phyloP scores from a whole-genome alignment of 495 filamentous ascomycete genomes.

The Hyphodiscus hymeniophilus region DNA sequence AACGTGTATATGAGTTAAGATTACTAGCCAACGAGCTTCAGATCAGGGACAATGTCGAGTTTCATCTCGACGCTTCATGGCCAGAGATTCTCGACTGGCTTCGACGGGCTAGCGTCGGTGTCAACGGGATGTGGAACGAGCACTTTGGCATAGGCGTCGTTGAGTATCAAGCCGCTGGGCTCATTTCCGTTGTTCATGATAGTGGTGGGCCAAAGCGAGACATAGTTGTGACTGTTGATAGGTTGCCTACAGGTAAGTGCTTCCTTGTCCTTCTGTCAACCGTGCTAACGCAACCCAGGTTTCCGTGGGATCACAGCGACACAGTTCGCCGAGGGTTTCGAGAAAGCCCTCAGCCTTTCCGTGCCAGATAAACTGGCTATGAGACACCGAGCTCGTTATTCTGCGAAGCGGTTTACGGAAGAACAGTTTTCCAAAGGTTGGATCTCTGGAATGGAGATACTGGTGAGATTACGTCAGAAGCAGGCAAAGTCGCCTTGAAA shows the following conservation, averaged over 20 bases:
- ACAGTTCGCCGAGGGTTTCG: slow-evolving; percentile 73
- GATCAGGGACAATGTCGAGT: slow-evolving; percentile 74
- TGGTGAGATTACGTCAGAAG: slow-evolving; percentile 47
- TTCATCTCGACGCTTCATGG: slow-evolving; percentile 85
- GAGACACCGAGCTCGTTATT: slow-evolving; percentile 63
- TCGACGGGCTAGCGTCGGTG: slow-evolving; percentile 64
- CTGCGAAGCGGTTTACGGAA: slow-evolving; percentile 78
- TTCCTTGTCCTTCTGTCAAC: slow-evolving; percentile 1
- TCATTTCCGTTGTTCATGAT: slow-evolving; percentile 86
- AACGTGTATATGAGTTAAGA: slow-evolving; percentile 83
- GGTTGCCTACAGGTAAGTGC: slow-evolving; percentile 57
- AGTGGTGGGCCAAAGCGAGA: slow-evolving; percentile 87
- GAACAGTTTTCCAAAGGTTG: slow-evolving; percentile 73
- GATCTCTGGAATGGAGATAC: slow-evolving; percentile 59
- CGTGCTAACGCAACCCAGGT: slow-evolving; percentile 34
- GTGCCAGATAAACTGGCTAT: slow-evolving; percentile 59
- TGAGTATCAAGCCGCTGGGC: slow-evolving; percentile 92
- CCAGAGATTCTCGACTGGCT: slow-evolving; percentile 74
- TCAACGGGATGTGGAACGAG: slow-evolving; percentile 99
- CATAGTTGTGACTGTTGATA: slow-evolving; percentile 76
- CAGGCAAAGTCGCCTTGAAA: not conserved
- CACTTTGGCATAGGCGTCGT: slow-evolving; percentile 98
- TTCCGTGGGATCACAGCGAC: slow-evolving; percentile 71
- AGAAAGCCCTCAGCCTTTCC: slow-evolving; percentile 63
- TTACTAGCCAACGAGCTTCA: slow-evolving; percentile 81